These are phyloP conservation scores for Luffa aegyptiaca DNA, from an alignment of 306 rosid species.

Conservation along the genomic window DNA sequence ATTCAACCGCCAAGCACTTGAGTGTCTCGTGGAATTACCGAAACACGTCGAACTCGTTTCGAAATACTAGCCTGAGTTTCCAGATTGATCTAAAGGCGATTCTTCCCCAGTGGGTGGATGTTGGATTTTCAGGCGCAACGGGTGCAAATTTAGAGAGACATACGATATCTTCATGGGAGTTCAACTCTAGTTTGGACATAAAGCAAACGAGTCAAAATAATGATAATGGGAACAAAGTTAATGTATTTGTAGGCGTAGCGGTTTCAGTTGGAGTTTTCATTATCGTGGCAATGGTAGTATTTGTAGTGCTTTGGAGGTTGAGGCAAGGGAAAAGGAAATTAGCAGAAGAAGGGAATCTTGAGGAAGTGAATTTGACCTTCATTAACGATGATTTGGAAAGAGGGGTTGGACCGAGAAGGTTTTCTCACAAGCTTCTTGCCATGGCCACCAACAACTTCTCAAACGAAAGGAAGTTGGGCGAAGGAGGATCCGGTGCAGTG, in stretches of 20 bases:
- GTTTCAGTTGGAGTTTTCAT: not conserved
- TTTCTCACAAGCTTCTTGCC: not conserved
- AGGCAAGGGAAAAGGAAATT: not conserved
- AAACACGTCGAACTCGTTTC: not conserved
- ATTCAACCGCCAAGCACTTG: not conserved
- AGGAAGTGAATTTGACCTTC: not conserved
- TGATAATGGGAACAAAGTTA: not conserved
- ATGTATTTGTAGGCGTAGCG: not conserved
- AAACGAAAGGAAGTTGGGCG: not conserved
- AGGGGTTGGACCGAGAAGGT: not conserved
- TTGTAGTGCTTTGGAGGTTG: not conserved
- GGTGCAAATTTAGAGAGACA: not conserved
- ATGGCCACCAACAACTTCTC: conserved; percentile 4
- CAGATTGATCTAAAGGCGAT: not conserved
- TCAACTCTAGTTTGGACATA: conserved; percentile 5
- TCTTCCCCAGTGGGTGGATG: not conserved
- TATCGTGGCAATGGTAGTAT: not conserved
- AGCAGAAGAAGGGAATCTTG: not conserved
- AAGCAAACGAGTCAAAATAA: not conserved
- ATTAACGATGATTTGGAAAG: not conserved
- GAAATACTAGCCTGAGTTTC: not conserved
- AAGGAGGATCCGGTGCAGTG: not conserved
- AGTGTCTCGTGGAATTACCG: conserved; percentile 5
- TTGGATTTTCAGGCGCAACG: not conserved
- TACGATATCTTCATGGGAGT: not conserved